Evolutionary conservation across 495 filamentous ascomycete species (phyloP).

Genomic region (Hyphodiscus hymeniophilus): DNA sequence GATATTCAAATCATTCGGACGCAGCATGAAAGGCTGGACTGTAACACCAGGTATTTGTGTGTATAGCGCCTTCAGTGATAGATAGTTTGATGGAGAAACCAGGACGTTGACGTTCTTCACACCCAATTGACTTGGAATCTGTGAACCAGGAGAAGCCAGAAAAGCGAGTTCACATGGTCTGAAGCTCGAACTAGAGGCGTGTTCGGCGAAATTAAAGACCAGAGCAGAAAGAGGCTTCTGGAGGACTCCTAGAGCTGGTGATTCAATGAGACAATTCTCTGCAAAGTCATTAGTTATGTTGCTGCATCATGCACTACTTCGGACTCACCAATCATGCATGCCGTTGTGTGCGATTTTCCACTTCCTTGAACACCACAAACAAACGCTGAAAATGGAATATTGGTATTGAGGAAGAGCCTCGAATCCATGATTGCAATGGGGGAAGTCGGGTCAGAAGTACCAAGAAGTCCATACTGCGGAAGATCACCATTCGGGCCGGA

Average conservation of each 20-base stretch:
- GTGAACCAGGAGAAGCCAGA: slow-evolving; percentile 31
- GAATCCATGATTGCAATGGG: slow-evolving; percentile 28
- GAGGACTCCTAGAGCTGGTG: slow-evolving; percentile 13
- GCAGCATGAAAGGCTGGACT: slow-evolving; percentile 46
- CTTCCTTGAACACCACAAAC: slow-evolving; percentile 69
- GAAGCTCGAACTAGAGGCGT: slow-evolving; percentile 38
- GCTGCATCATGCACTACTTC: neutral
- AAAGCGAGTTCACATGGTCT: slow-evolving; percentile 60
- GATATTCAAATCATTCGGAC: slow-evolving; percentile 49
- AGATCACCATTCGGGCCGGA: neutral
- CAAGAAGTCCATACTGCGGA: slow-evolving; percentile 19
- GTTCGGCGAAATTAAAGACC: slow-evolving; percentile 59
- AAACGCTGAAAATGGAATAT: slow-evolving; percentile 58
- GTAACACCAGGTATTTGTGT: slow-evolving; percentile 33
- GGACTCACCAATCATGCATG: slow-evolving; percentile 38
- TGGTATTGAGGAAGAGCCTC: slow-evolving; percentile 55
- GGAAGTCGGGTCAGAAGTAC: neutral
- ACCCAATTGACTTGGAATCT: slow-evolving; percentile 1
- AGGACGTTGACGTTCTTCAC: slow-evolving; percentile 18
- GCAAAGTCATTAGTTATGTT: slow-evolving; percentile 30
- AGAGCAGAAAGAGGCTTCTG: slow-evolving; percentile 46
- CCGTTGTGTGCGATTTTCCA: slow-evolving; percentile 64
- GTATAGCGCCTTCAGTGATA: slow-evolving; percentile 17
- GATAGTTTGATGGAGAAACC: slow-evolving; percentile 25
- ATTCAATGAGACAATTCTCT: slow-evolving; percentile 48